Base-by-base conservation (phyloP, 257 asterid species). In the Galeopsis tetrahit region DNA sequence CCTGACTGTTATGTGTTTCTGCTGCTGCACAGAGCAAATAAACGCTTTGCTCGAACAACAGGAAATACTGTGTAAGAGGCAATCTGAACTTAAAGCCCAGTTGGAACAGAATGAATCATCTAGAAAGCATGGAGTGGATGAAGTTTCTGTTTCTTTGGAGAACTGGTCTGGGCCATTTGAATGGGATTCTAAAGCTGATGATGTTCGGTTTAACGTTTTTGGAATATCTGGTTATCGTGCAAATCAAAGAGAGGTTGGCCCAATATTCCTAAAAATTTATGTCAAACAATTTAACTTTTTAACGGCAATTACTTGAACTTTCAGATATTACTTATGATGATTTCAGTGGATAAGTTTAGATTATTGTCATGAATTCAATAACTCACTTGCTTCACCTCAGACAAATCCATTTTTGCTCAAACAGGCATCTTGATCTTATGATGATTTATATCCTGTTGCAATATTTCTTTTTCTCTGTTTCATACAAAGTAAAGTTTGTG, bases 191-290 rank as follows among this genome's bases (percentile, higher is more conserved):
- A 75, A 63, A 78, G 99, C 92, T 81, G 92, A 91, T 75, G 97
- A 94, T 77, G 75, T 87, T 70, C 85, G 96, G 87, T 87, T 94
- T 72, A 94, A 94, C 77, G 77, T 94, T 69, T 94, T 94, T 57
- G 97, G 97, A 39, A 91, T 94, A 75, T 79, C 97, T 8, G 55
- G 87, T 4, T 94, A 91, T 78, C 97, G 99, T 58, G 88, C 97
- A 64, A 94, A 94, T 82, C 99, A 94, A 81, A 87, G 85, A 34
- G 99, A 94, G 97, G 97, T 94, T 68, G 42, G 69, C 6, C 42
- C 15, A 53, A 65, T 38, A 68, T 39, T 9, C 33, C 10, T 33
- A 65, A 32, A 43, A 34, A n/a, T 56, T 1, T 49, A 8, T 32
- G 69, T 5, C 33, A 64, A 39, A 31, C 69, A 33, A 46, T 60